These are phyloP conservation scores for Paecilomyces sp. DNA, from an alignment of 2,329 filamentous ascomycete genomes.

Conservation along the genomic window DNA sequence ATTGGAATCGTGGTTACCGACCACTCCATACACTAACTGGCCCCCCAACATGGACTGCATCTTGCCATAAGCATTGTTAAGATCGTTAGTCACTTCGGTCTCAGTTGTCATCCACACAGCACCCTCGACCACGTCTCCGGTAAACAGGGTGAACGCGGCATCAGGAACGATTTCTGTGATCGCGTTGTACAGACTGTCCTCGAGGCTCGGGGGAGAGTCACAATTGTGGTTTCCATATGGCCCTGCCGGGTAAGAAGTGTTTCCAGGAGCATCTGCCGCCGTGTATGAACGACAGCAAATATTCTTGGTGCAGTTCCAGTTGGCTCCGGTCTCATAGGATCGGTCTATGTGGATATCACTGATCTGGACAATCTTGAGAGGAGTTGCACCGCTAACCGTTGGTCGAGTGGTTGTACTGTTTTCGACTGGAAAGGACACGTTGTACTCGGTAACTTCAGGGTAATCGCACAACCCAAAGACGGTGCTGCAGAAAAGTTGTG, in stretches of 20 bases:
- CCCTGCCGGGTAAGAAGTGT: slow-evolving; percentile 43
- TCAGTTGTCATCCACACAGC: slow-evolving; percentile 31
- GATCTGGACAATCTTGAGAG: slow-evolving; percentile 52
- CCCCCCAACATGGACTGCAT: slow-evolving; percentile 37
- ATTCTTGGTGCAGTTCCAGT: slow-evolving; percentile 50
- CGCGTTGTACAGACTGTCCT: slow-evolving; percentile 46
- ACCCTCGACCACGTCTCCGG: slow-evolving; percentile 52
- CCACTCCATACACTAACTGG: slow-evolving; percentile 43
- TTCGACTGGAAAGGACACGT: slow-evolving; percentile 37
- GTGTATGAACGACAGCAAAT: slow-evolving; percentile 54
- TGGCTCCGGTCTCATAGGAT: slow-evolving; percentile 48
- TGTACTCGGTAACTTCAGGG: slow-evolving; percentile 38
- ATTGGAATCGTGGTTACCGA: slow-evolving; percentile 51
- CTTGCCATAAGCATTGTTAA: slow-evolving; percentile 41
- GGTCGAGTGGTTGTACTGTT: slow-evolving; percentile 33
- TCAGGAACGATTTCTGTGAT: slow-evolving; percentile 34
- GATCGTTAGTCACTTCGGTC: slow-evolving; percentile 24
- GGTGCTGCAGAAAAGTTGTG: slow-evolving; percentile 46
- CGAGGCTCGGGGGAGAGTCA: slow-evolving; percentile 44
- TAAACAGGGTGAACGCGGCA: slow-evolving; percentile 50
- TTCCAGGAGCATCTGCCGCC: slow-evolving; percentile 40
- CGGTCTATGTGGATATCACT: slow-evolving; percentile 56
- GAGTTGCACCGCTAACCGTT: slow-evolving; percentile 39
- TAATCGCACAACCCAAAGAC: slow-evolving; percentile 49
- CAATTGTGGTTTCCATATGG: slow-evolving; percentile 48